phyloP scores from a whole-genome alignment of 371 early-diverging fungal genomes.

The Mucor mucedo region DNA sequence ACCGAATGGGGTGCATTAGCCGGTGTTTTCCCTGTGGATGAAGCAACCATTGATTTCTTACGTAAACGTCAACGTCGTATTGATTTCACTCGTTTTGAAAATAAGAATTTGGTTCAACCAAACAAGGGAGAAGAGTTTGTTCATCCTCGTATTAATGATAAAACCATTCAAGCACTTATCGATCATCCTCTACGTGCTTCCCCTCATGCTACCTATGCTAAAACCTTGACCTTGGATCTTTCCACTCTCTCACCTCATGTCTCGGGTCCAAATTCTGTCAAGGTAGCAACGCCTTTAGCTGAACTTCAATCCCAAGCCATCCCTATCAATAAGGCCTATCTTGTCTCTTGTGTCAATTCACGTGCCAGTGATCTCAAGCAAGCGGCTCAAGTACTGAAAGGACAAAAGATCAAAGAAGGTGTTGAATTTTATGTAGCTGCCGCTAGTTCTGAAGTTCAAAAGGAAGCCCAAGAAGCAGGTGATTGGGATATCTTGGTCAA shows the following conservation, averaged over 20 bases:
- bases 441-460: conserved; percentile 89
- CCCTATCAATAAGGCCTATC: conserved; percentile 91
- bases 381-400: conserved; percentile 85
- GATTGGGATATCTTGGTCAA: conserved; percentile 87
- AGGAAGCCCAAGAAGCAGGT: conserved; percentile 81
- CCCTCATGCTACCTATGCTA: conserved; percentile 78
- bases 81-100: conserved; percentile 57
- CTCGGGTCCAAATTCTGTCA: conserved; percentile 95
- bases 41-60: conserved; percentile 74
- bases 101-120: conserved; percentile 47
- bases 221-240: conserved; percentile 87
- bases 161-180: conserved; percentile 60
- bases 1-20: conserved; percentile 99
- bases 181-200: conserved; percentile 66
- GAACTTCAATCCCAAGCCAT: conserved; percentile 75
- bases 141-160: conserved; percentile 77
- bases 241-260: conserved; percentile 85
- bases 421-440: conserved; percentile 97
- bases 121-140: conserved; percentile 51
- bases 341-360: conserved; percentile 95
- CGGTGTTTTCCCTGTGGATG: conserved; percentile 93
- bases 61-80: conserved; percentile 67
- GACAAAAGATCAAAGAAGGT: conserved; percentile 75
- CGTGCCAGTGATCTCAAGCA: conserved; percentile 85
- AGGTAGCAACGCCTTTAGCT: conserved; percentile 79